phyloP scores from a whole-genome alignment of 768 basidiomycete genomes.

The Amanita exitialis region DNA sequence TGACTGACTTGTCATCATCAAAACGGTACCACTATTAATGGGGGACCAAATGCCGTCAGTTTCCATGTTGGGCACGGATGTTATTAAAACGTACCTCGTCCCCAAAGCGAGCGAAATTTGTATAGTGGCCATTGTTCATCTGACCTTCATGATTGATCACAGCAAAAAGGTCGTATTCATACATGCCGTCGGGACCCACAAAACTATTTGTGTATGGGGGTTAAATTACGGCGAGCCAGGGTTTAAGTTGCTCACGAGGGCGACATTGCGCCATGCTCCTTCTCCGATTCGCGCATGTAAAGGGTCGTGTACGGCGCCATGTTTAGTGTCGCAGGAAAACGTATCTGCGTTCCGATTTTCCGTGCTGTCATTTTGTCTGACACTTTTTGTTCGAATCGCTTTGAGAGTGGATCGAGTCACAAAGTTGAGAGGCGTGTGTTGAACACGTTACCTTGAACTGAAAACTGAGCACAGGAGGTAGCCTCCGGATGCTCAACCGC shows the following conservation, averaged over 20 bases:
- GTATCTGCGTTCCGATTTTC: constrained; percentile 79
- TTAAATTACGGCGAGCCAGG: background rate
- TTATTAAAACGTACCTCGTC: constrained; percentile 55
- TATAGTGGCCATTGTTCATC: constrained; percentile 93
- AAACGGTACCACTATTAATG: constrained; percentile 76
- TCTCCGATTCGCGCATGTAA: constrained; percentile 39
- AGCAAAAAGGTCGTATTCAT: constrained; percentile 85
- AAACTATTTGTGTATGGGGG: constrained; percentile 19
- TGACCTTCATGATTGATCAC: constrained; percentile 94
- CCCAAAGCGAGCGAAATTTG: constrained; percentile 72
- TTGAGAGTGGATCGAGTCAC: background rate
- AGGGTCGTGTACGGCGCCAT: constrained; percentile 83
- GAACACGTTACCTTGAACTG: constrained; percentile 73
- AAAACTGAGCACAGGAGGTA: constrained; percentile 87
- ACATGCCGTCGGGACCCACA: constrained; percentile 57
- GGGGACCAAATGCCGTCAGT: background rate
- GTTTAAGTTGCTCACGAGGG: constrained; percentile 18
- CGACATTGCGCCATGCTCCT: constrained; percentile 23
- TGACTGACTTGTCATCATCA: constrained; percentile 82
- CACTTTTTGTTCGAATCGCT: constrained; percentile 91
- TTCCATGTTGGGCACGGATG: background rate
- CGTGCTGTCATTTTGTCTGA: constrained; percentile 55
- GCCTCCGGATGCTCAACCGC: constrained; percentile 70
- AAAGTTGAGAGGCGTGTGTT: background rate
- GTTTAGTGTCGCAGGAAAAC: constrained; percentile 75